Evolutionary conservation across 805 yeast species (phyloP).

Genomic region (Yamadazyma kitorensis): DNA sequence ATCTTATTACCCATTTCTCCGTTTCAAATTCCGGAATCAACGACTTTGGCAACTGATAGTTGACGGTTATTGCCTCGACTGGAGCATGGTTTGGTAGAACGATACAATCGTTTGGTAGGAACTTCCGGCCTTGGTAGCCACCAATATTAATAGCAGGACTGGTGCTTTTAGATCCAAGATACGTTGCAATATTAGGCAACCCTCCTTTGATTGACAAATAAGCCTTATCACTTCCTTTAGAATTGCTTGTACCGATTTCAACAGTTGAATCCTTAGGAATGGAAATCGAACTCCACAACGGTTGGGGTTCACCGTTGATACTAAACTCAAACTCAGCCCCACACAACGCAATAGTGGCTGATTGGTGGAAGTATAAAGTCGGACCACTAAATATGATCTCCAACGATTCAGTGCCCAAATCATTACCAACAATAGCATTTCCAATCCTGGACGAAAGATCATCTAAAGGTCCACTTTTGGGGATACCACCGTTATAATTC

Average conservation of each 20-base stretch:
- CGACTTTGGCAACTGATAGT: conserved; percentile 64
- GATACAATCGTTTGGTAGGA: conserved; percentile 86
- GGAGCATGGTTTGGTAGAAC: conserved; percentile 74
- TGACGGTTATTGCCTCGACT: conserved; percentile 21
- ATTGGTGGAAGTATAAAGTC: conserved; percentile 73
- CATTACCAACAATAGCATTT: conserved; percentile 85
- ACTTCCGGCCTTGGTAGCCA: conserved; percentile 86
- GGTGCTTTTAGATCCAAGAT: conserved; percentile 91
- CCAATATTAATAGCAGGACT: conserved; percentile 90
- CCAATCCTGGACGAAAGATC: conserved; percentile 84
- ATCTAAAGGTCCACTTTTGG: conserved; percentile 98
- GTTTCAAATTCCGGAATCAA: conserved; percentile 59
- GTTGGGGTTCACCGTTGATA: conserved; percentile 78
- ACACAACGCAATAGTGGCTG: conserved; percentile 70
- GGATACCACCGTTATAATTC: conserved; percentile 82
- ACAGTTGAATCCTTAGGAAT: background rate
- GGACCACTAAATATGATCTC: conserved; percentile 60
- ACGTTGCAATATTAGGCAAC: conserved; percentile 67
- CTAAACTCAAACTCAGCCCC: conserved; percentile 76
- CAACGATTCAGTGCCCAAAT: conserved; percentile 74
- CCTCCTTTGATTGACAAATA: conserved; percentile 90
- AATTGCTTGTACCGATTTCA: conserved; percentile 69
- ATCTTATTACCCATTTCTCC: conserved; percentile 95
- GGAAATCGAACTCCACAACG: conserved; percentile 63
- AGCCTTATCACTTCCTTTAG: conserved; percentile 77